These are phyloP conservation scores for Cladobotryum protrusum DNA, from an alignment of 2,329 filamentous ascomycete species.

Conservation along the genomic window DNA sequence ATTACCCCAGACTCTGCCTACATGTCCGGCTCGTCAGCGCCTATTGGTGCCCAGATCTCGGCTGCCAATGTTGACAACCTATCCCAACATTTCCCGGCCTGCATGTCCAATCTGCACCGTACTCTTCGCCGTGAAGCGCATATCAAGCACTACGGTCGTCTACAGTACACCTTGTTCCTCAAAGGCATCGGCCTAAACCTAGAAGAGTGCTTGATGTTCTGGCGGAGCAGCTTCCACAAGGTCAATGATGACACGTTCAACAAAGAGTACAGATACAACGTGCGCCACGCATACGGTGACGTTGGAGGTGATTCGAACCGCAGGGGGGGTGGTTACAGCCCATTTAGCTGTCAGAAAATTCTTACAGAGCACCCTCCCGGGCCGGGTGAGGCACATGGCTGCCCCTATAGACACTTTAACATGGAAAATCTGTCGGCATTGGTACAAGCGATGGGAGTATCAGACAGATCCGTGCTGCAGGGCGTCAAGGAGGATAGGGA, in stretches of 20 bases:
- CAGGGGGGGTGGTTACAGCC: constrained; percentile 78
- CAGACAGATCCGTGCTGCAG: constrained; percentile 68
- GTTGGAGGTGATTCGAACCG: constrained; percentile 89
- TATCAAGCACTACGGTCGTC: constrained; percentile 84
- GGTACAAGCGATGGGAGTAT: constrained; percentile 72
- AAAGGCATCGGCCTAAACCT: constrained; percentile 89
- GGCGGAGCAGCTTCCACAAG: constrained; percentile 78
- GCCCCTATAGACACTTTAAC: constrained; percentile 89
- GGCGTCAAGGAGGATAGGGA: constrained; percentile 85
- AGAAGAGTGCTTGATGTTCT: constrained; percentile 90
- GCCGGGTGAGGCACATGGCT: constrained; percentile 87
- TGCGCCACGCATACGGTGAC: constrained; percentile 91
- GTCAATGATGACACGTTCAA: constrained; percentile 93
- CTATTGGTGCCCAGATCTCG: constrained; percentile 66
- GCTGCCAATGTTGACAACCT: constrained; percentile 75
- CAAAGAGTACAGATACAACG: constrained; percentile 95
- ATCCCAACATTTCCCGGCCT: constrained; percentile 78
- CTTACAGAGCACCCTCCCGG: constrained; percentile 83
- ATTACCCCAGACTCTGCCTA: constrained; percentile 84
- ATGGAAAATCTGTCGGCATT: constrained; percentile 76
- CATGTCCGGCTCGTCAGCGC: constrained; percentile 52
- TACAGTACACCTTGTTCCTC: constrained; percentile 94
- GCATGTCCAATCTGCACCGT: constrained; percentile 88
- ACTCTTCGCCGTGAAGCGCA: constrained; percentile 82
- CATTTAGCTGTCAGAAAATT: constrained; percentile 93